A percentile compares a stretch with the other conserved stretches of the same genome.
Evolutionary conservation across 805 yeast species (phyloP).

Genomic region (Starmerella vitae): DNA sequence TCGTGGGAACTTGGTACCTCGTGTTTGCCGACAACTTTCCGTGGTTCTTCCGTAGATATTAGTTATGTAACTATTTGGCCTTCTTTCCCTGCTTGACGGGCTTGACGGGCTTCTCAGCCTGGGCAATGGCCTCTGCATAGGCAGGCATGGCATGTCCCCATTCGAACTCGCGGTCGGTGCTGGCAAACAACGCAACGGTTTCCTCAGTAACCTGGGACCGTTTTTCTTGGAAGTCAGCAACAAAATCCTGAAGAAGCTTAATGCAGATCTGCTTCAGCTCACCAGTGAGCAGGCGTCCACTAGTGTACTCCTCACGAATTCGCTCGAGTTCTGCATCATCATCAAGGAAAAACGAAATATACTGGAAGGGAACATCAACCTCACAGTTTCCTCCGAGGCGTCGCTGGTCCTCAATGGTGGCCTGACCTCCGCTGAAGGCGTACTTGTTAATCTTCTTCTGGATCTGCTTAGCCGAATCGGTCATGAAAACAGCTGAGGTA

Average conservation of each 20-base stretch:
- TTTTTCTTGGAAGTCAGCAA: constrained; percentile 66
- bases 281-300: constrained; percentile 78
- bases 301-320: constrained; percentile 50
- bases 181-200: constrained; percentile 53
- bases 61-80: not conserved
- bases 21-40: constrained; percentile 19
- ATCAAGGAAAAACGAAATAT: constrained; percentile 73
- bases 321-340: constrained; percentile 68
- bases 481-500: constrained; percentile 87
- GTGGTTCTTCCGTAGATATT: constrained; percentile 16
- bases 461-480: constrained; percentile 83
- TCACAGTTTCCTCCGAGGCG: constrained; percentile 86
- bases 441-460: constrained; percentile 90
- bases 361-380: constrained; percentile 89
- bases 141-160: constrained; percentile 58
- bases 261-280: constrained; percentile 86
- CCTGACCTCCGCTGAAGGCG: constrained; percentile 92
- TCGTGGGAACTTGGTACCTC: constrained; percentile 17
- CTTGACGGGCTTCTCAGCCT: constrained; percentile 4
- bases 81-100: not conserved
- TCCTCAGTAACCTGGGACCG: constrained; percentile 54
- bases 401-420: constrained; percentile 80
- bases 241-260: constrained; percentile 64
- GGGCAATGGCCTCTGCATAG: constrained; percentile 5
- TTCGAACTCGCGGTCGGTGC: constrained; percentile 50